Percentiles rank a stretch among this genome's conserved stretches.
Evolutionary conservation across 2,329 filamentous ascomycete species (phyloP).

Genomic region (Verticillium alfalfae): DNA sequence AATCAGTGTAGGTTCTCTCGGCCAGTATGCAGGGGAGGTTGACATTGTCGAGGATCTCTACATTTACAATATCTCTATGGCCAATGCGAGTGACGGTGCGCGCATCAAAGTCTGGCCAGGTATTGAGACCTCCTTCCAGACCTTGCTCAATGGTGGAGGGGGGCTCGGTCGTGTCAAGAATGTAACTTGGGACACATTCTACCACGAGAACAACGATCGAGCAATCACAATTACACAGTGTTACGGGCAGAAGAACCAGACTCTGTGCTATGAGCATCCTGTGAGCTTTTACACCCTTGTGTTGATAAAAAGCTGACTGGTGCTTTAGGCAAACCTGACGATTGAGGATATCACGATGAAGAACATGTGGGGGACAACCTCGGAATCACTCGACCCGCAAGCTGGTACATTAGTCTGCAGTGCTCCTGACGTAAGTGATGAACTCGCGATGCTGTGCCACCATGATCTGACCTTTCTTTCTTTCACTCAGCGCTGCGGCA

Average conservation of each 20-base stretch:
- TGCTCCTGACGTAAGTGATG: conserved; percentile 4
- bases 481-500: conserved; percentile 4
- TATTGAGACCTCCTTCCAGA: conserved; percentile 20
- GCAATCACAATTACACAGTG: conserved; percentile 20
- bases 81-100: conserved; percentile 57
- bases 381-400: conserved; percentile 8
- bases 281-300: conserved; percentile 4
- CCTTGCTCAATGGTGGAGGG: conserved; percentile 53
- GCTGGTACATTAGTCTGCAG: conserved; percentile 12
- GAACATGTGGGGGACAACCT: conserved; percentile 9
- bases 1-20: conserved; percentile 65
- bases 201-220: conserved; percentile 53
- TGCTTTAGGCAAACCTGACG: neutral
- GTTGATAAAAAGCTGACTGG: neutral
- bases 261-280: conserved; percentile 26
- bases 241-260: conserved; percentile 13
- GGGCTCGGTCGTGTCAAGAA: conserved; percentile 55
- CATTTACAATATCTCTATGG: conserved; percentile 55
- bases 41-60: conserved; percentile 68
- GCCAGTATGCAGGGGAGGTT: conserved; percentile 57
- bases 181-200: conserved; percentile 60
- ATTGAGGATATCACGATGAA: conserved; percentile 12
- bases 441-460: neutral
- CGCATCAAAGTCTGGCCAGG: conserved; percentile 69
- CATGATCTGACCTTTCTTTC: no score